Base-by-base conservation (phyloP, 805 yeast species). In the Kazachstania kunashirensis region DNA sequence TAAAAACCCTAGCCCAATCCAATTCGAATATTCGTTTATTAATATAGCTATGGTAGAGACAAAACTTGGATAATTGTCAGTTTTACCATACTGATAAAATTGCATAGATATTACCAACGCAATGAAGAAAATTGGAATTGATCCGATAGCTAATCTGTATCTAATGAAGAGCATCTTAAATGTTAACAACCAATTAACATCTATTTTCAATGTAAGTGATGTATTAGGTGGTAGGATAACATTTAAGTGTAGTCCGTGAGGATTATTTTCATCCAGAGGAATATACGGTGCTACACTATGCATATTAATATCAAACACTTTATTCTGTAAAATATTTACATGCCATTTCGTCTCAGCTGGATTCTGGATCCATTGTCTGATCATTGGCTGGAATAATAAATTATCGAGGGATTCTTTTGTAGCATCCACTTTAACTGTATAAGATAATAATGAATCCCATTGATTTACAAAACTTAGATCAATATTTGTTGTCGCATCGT, bases 301-400 rank as follows among this genome's bases (percentile, higher is more conserved):
- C 44, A 49, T 48, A 66, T 58, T 34, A 61, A 62, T 26, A 66
- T 55, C 41, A 50, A 63, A 40, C 65, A 65, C 57, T 16, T 64
- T 53, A 15, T 63, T 54, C 4, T 62, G 53, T 6, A 62, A 53
- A 1, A 77, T 41, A 38, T 77, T 68, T 7, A 80, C 58, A 48
- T 77, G 82, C 86, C 89, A 88, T 59, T 84, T 85, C 0, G 84
- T 70, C 53, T 88, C 96, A 46, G 63, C 69, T 1, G 83, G 82
- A 24, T 75, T 77, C 9, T 65, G 61, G 4, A 74, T 63, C 61
- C 71, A 71, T 55, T 86, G 95, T 39, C 85, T 68, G 3, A 82
- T 56, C 25, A 85, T 65, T 1, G 94, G 83, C 15, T 72, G 57
- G 48, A 79, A 81, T 6, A 25, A 12, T 14, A 20, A 25, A 6